These are phyloP conservation scores for Ogataea trehalophila DNA, from an alignment of 805 yeast genomes.

Conservation along the genomic window DNA sequence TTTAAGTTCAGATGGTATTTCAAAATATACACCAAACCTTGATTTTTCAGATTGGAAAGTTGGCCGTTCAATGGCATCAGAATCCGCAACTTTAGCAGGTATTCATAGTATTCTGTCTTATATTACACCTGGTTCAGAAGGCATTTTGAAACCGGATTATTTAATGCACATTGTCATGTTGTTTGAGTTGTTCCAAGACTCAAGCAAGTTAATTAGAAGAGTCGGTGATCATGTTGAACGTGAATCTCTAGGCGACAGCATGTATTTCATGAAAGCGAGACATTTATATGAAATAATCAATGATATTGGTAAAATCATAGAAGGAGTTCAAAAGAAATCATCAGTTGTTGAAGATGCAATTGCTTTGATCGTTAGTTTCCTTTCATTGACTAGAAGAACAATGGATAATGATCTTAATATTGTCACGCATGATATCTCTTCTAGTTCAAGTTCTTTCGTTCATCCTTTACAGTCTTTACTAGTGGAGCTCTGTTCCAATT, in stretches of 20 bases:
- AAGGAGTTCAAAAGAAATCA: slow-evolving; percentile 15
- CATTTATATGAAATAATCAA: slow-evolving; percentile 21
- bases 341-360: slow-evolving; percentile 31
- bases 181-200: slow-evolving; percentile 54
- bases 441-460: slow-evolving; percentile 48
- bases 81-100: slow-evolving; percentile 13
- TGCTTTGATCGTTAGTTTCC: slow-evolving; percentile 29
- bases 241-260: slow-evolving; percentile 46
- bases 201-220: slow-evolving; percentile 51
- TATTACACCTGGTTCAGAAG: slow-evolving; percentile 21
- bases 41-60: slow-evolving; percentile 10
- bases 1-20: slow-evolving; percentile 2
- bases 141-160: slow-evolving; percentile 15
- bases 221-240: slow-evolving; percentile 65
- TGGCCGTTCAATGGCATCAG: slow-evolving; percentile 8
- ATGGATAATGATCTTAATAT: slow-evolving; percentile 26
- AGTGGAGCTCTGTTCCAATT: slow-evolving; percentile 38
- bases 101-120: slow-evolving; percentile 21
- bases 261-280: slow-evolving; percentile 39
- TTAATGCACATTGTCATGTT: slow-evolving; percentile 40
- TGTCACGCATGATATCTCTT: slow-evolving; percentile 35
- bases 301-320: slow-evolving; percentile 23
- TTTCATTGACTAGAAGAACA: slow-evolving; percentile 25
- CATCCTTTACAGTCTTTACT: slow-evolving; percentile 57
- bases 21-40: slow-evolving; percentile 9